Base-by-base conservation (phyloP, 73 alveolate species). In the Halteria grandinella region DNA sequence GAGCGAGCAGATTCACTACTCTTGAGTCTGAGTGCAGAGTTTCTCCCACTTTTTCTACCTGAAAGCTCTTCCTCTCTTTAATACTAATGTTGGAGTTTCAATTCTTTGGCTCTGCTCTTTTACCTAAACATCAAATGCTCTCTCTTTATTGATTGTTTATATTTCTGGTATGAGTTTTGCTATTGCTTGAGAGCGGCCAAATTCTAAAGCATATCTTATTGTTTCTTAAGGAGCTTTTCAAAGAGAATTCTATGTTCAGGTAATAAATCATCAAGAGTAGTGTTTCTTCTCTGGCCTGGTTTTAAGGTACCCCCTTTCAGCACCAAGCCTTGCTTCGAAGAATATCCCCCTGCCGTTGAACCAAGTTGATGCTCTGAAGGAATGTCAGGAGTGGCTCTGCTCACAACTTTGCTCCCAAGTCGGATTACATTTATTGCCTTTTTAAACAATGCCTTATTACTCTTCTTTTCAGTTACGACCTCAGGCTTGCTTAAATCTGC, bases 211-310 rank as follows among this genome's bases (percentile, higher is more conserved):
- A 60, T 21, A 60, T 60, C 77, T 2, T 21, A 8, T 44, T 60
- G 40, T 20, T 60, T 60, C 28, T 60, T 40, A n/a, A 60, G 37
- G 6, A 60, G 18, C 24, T 60, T 60, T 7, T 60, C 59, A 40
- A 60, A 60, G 2, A 60, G 18, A 6, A 23, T 59, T 37, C 24
- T 32, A 37, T 60, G 59, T 23, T 60, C 77, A 1, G 77, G 77
- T 31, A 21, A 40, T 4, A 60, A 60, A 31, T 60, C 77, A n/a
- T 39, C 24, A 5, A 53, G 47, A 53, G 8, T n/a, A 53, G 44
- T 4, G 17, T n/a, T n/a, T 53, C 69, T 11, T 3, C 17, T 3
- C 6, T 53, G 5, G 44, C 24, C 17, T 53, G 4, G 24, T 18
- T 53, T 53, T 23, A 25, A 6, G 10, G 12, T 20, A 6, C 40